Conservation (phyloP, 176 grass and related monocot genomes). For the Alloteropsis semialata region DNA sequence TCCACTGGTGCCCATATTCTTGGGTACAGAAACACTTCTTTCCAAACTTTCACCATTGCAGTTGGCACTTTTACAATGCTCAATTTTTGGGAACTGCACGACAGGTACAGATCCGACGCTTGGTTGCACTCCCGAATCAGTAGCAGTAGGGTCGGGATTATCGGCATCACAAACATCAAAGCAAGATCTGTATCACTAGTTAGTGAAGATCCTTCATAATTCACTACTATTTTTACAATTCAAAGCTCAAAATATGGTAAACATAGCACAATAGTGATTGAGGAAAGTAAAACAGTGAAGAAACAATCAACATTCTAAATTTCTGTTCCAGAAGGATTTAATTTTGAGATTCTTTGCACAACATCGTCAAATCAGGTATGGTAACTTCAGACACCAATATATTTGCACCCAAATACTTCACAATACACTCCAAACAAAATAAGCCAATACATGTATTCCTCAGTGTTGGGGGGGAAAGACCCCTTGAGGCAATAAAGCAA, state of each 20-base stretch:
- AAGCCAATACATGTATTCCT: not conserved
- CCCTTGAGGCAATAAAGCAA: not conserved
- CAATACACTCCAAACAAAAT: not conserved
- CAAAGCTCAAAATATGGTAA: constrained; percentile 23
- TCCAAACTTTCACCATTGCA: constrained; percentile 65
- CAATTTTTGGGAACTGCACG: constrained; percentile 33
- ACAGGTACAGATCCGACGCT: constrained; percentile 38
- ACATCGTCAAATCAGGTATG: not conserved
- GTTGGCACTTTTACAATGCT: constrained; percentile 37
- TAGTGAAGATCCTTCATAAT: constrained; percentile 25
- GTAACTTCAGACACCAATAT: constrained; percentile 19
- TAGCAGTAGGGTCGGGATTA: constrained; percentile 34
- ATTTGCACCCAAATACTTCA: constrained; percentile 9
- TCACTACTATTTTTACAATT: constrained; percentile 18
- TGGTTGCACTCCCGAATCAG: constrained; percentile 36
- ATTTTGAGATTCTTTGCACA: not conserved
- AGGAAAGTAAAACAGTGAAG: not conserved
- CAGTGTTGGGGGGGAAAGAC: not conserved
- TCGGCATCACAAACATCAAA: constrained; percentile 81
- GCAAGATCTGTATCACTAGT: constrained; percentile 65
- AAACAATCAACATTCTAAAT: not conserved
- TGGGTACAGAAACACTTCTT: constrained; percentile 63
- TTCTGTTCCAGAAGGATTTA: not conserved
- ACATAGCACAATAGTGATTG: not conserved
- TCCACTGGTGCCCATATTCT: constrained; percentile 44